Evolutionary conservation across 2,329 filamentous ascomycete genomes (phyloP).

Genomic region (Cercospora beticola): DNA sequence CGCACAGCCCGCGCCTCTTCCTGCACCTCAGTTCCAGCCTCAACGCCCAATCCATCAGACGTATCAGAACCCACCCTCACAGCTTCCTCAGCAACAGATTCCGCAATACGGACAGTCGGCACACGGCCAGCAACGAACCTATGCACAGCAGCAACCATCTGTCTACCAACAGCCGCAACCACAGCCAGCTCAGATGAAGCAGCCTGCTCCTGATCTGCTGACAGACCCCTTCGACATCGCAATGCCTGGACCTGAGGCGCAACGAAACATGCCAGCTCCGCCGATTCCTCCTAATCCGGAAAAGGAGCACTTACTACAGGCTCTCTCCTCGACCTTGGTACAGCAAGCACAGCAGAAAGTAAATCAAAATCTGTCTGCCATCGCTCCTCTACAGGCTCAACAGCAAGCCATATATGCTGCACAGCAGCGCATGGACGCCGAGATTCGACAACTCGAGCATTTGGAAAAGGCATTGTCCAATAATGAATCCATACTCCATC

Average conservation of each 20-base stretch:
- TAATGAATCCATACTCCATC: slow-evolving; percentile 76
- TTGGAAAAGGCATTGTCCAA: slow-evolving; percentile 69
- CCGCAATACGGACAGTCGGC: slow-evolving; percentile 14
- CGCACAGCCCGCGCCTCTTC: slow-evolving; percentile 34
- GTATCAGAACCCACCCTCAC: slow-evolving; percentile 10
- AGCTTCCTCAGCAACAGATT: slow-evolving; percentile 8
- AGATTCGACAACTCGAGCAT: slow-evolving; percentile 68
- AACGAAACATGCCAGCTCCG: slow-evolving; percentile 61
- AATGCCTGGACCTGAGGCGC: slow-evolving; percentile 51
- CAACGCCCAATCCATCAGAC: slow-evolving; percentile 15
- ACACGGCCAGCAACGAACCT: slow-evolving; percentile 20
- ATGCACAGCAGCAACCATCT: slow-evolving; percentile 19
- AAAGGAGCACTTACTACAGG: slow-evolving; percentile 80
- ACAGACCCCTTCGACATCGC: slow-evolving; percentile 63
- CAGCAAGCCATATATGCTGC: slow-evolving; percentile 72
- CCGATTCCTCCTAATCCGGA: slow-evolving; percentile 94
- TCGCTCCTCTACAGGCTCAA: slow-evolving; percentile 76
- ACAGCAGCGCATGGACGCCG: slow-evolving; percentile 67
- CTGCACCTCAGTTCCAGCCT: slow-evolving; percentile 25
- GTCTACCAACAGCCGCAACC: slow-evolving; percentile 14
- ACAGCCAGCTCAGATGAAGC: slow-evolving; percentile 30
- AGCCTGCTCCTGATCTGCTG: slow-evolving; percentile 56
- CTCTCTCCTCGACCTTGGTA: slow-evolving; percentile 69
- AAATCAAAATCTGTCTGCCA: slow-evolving; percentile 69
- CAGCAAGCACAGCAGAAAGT: slow-evolving; percentile 68